These are phyloP conservation scores for Rhodomyrtus psidioides DNA, from an alignment of 441 rosid species.

Conservation along the genomic window DNA sequence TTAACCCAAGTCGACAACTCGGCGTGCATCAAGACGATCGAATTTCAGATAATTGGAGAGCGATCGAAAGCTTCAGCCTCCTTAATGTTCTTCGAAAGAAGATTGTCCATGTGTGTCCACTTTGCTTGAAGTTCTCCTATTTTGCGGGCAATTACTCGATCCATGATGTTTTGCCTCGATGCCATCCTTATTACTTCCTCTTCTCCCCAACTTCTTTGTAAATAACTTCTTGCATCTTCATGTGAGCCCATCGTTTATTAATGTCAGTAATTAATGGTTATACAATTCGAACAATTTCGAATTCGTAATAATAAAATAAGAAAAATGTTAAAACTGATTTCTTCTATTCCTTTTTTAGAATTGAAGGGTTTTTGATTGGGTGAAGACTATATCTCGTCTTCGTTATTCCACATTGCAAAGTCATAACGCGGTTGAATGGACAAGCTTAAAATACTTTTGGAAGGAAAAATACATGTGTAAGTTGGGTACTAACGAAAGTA, in stretches of 20 bases:
- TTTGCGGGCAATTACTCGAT: background rate
- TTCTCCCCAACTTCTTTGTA: background rate
- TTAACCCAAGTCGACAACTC: background rate
- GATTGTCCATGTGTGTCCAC: background rate
- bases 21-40: background rate
- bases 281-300: too few relatives aligned
- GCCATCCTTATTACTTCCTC: background rate
- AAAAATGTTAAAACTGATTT: too few relatives aligned
- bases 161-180: background rate
- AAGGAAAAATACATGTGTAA: rapidly evolving
- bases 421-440: background rate
- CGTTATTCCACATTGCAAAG: background rate
- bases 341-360: too few relatives aligned
- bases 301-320: too few relatives aligned
- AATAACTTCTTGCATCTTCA: background rate
- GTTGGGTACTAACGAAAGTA: background rate
- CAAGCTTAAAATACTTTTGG: background rate
- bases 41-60: background rate
- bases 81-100: background rate
- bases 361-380: too few relatives aligned
- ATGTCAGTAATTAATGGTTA: too few relatives aligned
- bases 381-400: background rate
- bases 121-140: background rate
- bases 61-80: background rate
- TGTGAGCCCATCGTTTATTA: background rate